Percentiles rank a stretch among this genome's conserved stretches.
Evolutionary conservation across 2,329 filamentous ascomycete genomes (phyloP).

Genomic region (Tricladium varicosporioides): DNA sequence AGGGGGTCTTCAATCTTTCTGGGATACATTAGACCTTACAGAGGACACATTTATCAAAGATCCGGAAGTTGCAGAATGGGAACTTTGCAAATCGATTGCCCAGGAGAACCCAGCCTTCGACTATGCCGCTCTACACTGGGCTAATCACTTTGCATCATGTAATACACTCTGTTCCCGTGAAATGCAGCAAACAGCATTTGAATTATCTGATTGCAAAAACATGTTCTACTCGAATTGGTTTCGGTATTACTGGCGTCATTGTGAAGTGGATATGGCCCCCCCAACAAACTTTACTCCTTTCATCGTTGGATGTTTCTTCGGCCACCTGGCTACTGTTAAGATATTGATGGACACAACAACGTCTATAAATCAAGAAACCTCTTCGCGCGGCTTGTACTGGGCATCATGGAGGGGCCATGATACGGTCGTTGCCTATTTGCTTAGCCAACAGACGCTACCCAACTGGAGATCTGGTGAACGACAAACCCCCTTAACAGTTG

Average conservation of each 20-base stretch:
- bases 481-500: slow-evolving; percentile 33
- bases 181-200: slow-evolving; percentile 1
- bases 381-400: slow-evolving; percentile 33
- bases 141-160: slow-evolving; percentile 31
- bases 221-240: slow-evolving; percentile 35
- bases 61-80: slow-evolving; percentile 21
- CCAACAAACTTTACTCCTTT: slow-evolving; percentile 27
- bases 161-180: background rate
- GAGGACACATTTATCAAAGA: slow-evolving; percentile 31
- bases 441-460: slow-evolving; percentile 25
- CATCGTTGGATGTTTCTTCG: slow-evolving; percentile 35
- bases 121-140: slow-evolving; percentile 39
- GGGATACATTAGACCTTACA: slow-evolving; percentile 17
- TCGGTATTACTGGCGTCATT: slow-evolving; percentile 31
- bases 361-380: slow-evolving; percentile 17
- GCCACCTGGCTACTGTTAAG: slow-evolving; percentile 27
- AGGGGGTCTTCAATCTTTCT: background rate
- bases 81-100: slow-evolving; percentile 26
- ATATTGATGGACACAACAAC: background rate
- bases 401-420: slow-evolving; percentile 30
- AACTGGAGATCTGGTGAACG: slow-evolving; percentile 15
- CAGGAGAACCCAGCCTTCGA: slow-evolving; percentile 34
- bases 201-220: slow-evolving; percentile 13
- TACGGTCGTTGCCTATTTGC: slow-evolving; percentile 25
- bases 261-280: slow-evolving; percentile 23